A percentile compares a stretch with the other conserved stretches of the same genome.
phyloP scores from a whole-genome alignment of 1,284 basidiomycete genomes.

The Naganishia cerealis region DNA sequence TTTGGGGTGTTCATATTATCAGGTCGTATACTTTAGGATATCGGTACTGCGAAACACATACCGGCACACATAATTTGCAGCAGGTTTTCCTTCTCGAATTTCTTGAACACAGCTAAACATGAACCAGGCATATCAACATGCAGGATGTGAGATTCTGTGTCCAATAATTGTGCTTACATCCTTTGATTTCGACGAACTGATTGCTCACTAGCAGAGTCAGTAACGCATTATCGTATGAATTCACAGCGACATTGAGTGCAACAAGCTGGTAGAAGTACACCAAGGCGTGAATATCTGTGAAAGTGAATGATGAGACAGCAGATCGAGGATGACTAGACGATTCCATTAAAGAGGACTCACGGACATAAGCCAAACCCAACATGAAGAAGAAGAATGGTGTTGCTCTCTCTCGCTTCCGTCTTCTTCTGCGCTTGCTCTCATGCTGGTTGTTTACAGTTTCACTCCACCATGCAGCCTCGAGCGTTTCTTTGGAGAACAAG shows the following conservation, averaged over 20 bases:
- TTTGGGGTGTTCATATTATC: conserved; percentile 42
- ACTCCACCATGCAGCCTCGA: conserved; percentile 55
- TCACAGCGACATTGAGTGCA: conserved; percentile 94
- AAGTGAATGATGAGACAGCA: neutral
- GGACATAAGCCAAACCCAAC: conserved; percentile 78
- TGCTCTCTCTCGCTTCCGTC: conserved; percentile 52
- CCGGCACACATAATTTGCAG: conserved; percentile 98
- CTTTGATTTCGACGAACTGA: conserved; percentile 99
- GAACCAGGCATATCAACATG: neutral
- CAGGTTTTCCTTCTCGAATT: conserved; percentile 98
- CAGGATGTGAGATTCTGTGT: neutral
- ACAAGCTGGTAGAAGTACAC: conserved; percentile 97
- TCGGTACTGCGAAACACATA: conserved; percentile 48
- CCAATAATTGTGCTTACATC: conserved; percentile 59
- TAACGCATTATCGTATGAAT: conserved; percentile 95
- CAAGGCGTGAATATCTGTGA: conserved; percentile 78
- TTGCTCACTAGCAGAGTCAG: conserved; percentile 93
- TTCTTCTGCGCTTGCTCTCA: conserved; percentile 35
- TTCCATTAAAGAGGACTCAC: conserved; percentile 56
- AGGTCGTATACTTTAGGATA: neutral
- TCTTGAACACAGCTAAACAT: conserved; percentile 80
- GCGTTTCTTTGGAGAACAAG: conserved; percentile 86
- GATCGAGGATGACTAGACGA: neutral
- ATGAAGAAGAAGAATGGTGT: conserved; percentile 82
- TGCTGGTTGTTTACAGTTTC: conserved; percentile 30